Percentiles rank a stretch among this genome's conserved stretches.
Conservation (phyloP, 75 land plant species). For the Adiantum capillusveneris region DNA sequence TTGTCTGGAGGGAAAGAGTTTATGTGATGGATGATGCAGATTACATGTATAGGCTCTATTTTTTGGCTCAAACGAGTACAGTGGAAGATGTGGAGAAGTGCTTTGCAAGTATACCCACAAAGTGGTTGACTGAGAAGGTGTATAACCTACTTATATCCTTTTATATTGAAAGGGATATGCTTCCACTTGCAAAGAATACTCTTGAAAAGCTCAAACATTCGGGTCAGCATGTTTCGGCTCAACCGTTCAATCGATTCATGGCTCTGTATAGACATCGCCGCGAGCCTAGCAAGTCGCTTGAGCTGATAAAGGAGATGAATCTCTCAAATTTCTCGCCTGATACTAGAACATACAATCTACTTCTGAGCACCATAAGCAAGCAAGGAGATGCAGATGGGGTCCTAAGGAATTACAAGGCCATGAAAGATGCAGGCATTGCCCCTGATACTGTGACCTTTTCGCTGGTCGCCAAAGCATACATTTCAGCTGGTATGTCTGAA, state of each 20-base stretch:
- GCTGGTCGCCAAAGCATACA: conserved; percentile 47
- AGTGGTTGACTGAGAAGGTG: neutral
- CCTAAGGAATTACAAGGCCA: conserved; percentile 19
- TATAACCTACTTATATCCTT: conserved; percentile 1
- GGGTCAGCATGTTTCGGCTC: neutral
- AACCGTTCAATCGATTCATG: conserved; percentile 4
- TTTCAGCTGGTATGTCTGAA: conserved; percentile 20
- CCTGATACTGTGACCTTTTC: conserved; percentile 44
- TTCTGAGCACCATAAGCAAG: neutral
- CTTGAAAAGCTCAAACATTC: conserved; percentile 4
- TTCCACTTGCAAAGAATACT: neutral
- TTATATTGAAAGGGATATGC: conserved; percentile 1
- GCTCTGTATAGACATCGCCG: conserved; percentile 2
- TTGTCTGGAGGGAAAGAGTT: neutral
- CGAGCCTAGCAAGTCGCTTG: neutral
- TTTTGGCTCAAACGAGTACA: neutral
- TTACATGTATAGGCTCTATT: conserved; percentile 4
- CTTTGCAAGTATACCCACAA: neutral
- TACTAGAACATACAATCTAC: conserved; percentile 4
- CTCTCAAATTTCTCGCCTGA: neutral
- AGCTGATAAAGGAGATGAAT: conserved; percentile 3
- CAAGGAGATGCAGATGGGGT: conserved; percentile 33
- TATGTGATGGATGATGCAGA: conserved; percentile 3
- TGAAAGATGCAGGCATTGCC: conserved; percentile 32
- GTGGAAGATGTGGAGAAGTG: conserved; percentile 6